Conservation (phyloP, 108 stramenopile species). For the Skeletonema marinoi region DNA sequence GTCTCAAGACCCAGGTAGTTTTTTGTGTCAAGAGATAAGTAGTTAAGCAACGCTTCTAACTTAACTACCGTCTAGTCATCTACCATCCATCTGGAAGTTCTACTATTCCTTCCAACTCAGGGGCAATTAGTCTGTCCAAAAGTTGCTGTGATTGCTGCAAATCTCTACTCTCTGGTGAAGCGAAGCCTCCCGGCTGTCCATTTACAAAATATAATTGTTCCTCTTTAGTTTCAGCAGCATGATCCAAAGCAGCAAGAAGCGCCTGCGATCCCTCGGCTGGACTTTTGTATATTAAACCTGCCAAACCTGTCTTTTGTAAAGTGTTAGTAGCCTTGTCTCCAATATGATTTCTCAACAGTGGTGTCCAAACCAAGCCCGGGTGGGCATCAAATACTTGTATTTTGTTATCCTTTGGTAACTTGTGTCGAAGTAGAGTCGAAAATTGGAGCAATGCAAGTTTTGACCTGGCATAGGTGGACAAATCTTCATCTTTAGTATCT, state of each 20-base stretch:
- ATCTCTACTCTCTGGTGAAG: constrained; percentile 33
- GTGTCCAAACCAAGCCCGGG: constrained; percentile 53
- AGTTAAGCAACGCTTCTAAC: neutral
- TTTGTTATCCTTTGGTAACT: constrained; percentile 2
- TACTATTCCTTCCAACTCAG: constrained; percentile 22
- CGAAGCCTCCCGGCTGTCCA: constrained; percentile 31
- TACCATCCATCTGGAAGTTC: constrained; percentile 21
- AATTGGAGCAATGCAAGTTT: constrained; percentile 48
- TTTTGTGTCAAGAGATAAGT: constrained; percentile 3
- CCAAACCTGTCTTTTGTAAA: constrained; percentile 35
- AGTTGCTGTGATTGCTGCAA: constrained; percentile 11
- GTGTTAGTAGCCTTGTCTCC: constrained; percentile 18
- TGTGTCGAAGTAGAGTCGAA: constrained; percentile 33
- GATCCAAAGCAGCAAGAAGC: constrained; percentile 32
- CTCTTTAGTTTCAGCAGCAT: neutral
- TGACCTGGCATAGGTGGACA: constrained; percentile 36
- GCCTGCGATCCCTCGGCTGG: constrained; percentile 38
- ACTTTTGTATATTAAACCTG: constrained; percentile 42
- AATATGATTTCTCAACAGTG: constrained; percentile 39
- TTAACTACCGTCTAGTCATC: neutral
- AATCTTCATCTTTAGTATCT: constrained; percentile 26
- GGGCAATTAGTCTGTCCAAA: constrained; percentile 26
- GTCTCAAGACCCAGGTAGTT: too few relatives aligned
- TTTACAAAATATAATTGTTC: constrained; percentile 46
- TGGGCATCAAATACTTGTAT: constrained; percentile 39